Base-by-base conservation (phyloP, 2,329 filamentous ascomycete species). In the Penicillium sp. region DNA sequence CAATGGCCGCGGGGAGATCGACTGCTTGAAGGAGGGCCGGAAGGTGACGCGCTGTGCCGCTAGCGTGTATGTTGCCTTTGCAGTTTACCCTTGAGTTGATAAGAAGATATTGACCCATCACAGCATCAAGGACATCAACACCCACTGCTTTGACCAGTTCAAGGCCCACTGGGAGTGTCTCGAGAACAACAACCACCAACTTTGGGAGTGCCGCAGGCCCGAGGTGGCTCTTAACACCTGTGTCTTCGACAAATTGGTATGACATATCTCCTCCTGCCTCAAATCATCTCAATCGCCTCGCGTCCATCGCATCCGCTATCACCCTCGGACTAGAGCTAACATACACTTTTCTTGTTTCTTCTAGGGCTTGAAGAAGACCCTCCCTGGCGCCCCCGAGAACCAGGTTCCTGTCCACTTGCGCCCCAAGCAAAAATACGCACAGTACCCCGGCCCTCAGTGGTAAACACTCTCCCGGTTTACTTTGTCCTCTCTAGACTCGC, bases 151-250 rank as follows among this genome's bases (percentile, higher is more conserved):
- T 56, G 84, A 88, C 62, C 85, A 96, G 78, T 99, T 99, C 84
- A 88, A 91, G 69, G 85, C 86, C 72, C 94, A 99, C 81, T 99
- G 93, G 92, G 84, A 91, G 71, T 99, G 94, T 73, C 84, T 99
- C 58, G 94, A 99, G 73, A 89, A 96, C 81, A 93, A 95, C 82
- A 99, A 99, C 82, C 94, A 99, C 73, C 91, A 96, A 79, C 81
- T 97, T 59, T 99, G 91, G 89, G 91, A 97, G 73, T 99, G 94
- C 82, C 86, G 94, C 69, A 87, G 87, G 71, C 82, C 85, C 63
- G 94, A 99, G 82, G 88, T 91, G 85, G 88, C 88, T 74, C 81
- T 99, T 70, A 99, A 97, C 83, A 89, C 88, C 80, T 99, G 94
- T 78, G 93, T 97, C 49, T 97, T 90, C 74, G 89, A 97, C 67